Evolutionary conservation across 352 stramenopile species (phyloP), one percentile per base, ranked within the genome.

Genomic region (Globisporangium uncinulatum): DNA sequence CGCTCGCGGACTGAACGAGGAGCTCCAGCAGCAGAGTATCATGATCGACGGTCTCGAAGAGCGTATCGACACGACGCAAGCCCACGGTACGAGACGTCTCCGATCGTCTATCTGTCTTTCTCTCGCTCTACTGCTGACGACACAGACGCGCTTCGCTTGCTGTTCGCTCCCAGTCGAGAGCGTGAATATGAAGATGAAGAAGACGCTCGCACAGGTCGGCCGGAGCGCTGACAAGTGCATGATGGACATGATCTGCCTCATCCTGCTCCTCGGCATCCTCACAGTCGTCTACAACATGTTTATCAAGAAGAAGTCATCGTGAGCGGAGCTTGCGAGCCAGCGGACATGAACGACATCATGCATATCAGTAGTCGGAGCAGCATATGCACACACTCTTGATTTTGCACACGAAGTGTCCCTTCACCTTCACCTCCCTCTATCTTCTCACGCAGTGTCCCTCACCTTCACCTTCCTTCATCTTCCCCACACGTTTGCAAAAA

Each of bases 201-300:
- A 89, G 51, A 91, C 83, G 36, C 73, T 93, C 2, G 62, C 73
- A 36, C 78, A 88, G 47, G 68, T 92, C 15, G 81, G 83, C 13
- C 79, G 85, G 31, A 85, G 83, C 21, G 73, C 67, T 21, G 83
- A 92, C 66, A 93, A 92, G 60, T 92, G 82, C 70, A 94, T 93
- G 79, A 93, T 93, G 83, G 81, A 93, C 59, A 89, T 94, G 76
- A 94, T 94, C 65, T 94, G 85, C 48, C 76, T 94, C 51, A 87
- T 94, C 59, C 54, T 94, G 46, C 68, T 94, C 55, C 80, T 93
- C 34, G 81, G 83, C 43, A 88, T 95, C 64, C 69, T 90, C 59
- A 79, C 81, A 46, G 83, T 93, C 51, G 70, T 86, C 55, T 93
- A 95, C 68, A 95, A 91, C 69, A 95, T 93, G 85, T 90, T 95